These are phyloP conservation scores for Phytophthora parvispora DNA, from an alignment of 352 stramenopile genomes.

Conservation along the genomic window DNA sequence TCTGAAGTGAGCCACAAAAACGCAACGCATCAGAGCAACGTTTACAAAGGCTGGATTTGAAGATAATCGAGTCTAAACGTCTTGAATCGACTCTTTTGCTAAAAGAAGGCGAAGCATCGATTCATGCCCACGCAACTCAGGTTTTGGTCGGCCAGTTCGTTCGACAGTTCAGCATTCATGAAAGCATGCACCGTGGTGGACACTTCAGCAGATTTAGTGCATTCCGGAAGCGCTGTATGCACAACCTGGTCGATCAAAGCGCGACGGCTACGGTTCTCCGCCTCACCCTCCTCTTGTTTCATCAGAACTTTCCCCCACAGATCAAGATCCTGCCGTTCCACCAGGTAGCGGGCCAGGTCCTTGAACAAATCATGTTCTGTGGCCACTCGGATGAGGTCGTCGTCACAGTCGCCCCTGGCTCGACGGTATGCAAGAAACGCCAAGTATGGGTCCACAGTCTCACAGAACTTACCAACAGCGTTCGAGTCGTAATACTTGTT, in stretches of 20 bases:
- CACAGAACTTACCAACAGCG: constrained; percentile 98
- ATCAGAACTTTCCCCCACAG: constrained; percentile 97
- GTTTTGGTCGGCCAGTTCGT: constrained; percentile 95
- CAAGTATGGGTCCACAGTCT: constrained; percentile 98
- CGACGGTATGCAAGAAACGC: constrained; percentile 99
- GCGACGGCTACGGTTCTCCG: constrained; percentile 86
- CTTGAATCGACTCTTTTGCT: too few species aligned
- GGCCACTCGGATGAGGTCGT: constrained; percentile 98
- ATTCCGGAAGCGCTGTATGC: constrained; percentile 98
- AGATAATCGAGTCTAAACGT: too few species aligned
- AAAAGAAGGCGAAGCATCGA: constrained; percentile 10
- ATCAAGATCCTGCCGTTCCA: constrained; percentile 98
- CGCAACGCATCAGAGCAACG: too few species aligned
- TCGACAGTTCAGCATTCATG: constrained; percentile 99
- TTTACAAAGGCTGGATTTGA: too few species aligned
- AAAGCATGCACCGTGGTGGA: constrained; percentile 99
- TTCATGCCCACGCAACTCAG: constrained; percentile 9
- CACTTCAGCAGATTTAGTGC: constrained; percentile 98
- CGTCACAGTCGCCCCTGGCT: constrained; percentile 97
- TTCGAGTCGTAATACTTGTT: constrained; percentile 99
- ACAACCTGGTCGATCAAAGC: constrained; percentile 99
- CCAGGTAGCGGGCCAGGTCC: constrained; percentile 98
- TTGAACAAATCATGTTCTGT: constrained; percentile 99
- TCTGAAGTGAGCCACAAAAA: too few species aligned
- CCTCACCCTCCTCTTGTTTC: constrained; percentile 90